Conservation (phyloP, 2,329 filamentous ascomycete genomes). For the Fusarium sp. region DNA sequence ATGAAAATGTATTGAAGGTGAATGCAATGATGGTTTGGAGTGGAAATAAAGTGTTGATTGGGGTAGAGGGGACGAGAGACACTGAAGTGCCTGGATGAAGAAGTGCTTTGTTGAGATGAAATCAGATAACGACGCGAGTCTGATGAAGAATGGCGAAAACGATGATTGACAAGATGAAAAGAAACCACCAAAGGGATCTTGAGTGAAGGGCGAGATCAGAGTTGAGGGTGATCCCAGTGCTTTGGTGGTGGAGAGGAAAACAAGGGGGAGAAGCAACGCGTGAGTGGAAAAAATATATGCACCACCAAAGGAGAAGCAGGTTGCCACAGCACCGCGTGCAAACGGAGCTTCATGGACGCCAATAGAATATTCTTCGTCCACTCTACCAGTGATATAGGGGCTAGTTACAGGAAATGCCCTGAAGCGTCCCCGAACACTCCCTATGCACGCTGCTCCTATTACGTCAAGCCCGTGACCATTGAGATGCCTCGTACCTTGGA, state of each 20-base stretch:
- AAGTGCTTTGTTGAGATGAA: neutral
- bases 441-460: neutral
- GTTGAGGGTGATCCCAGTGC: neutral
- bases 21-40: neutral
- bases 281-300: conserved; percentile 8
- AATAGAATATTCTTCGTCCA: neutral
- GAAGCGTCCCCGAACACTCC: neutral
- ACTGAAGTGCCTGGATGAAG: neutral
- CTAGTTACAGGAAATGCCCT: neutral
- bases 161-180: neutral
- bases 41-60: neutral
- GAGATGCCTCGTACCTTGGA: neutral
- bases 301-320: conserved; percentile 3
- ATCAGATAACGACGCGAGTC: neutral
- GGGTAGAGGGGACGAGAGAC: neutral
- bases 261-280: neutral
- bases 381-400: neutral
- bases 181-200: neutral
- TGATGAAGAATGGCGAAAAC: neutral
- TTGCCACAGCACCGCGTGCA: conserved; percentile 9
- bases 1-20: neutral
- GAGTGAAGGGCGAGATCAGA: neutral
- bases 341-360: neutral
- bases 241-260: conserved; percentile 11
- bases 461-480: neutral